Evolutionary conservation across 192 early-diverging fungal species (phyloP), one percentile per base, ranked within the genome.

Genomic region (Backusella circina): DNA sequence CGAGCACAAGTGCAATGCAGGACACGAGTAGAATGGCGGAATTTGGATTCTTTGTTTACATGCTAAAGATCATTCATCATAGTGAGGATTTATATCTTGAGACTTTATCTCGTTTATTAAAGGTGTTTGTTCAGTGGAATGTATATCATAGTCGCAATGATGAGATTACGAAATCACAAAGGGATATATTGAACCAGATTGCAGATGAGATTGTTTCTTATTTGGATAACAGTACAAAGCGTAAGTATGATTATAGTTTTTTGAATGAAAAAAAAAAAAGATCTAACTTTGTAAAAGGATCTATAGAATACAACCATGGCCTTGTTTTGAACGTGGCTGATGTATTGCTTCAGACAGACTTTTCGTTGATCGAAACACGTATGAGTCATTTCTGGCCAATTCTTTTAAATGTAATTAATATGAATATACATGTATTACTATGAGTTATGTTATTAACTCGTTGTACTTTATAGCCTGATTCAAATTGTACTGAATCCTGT

Each of bases 381-480:
- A 80, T 80, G 64, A 15, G 18, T 37, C 8, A 39, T 1, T 70
- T 80, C 21, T 80, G 79, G 79, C 79, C 79, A 38, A 44, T 33
- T 26, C 10, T 80, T 15, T 37, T 80, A 26, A 65, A 75, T 33
- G 77, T 78, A 78, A 76, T 37, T 65, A n/a, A n/a, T n/a, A n/a
- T n/a, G n/a, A n/a, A n/a, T n/a, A n/a, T n/a, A n/a, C n/a, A n/a
- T 13, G 7, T 10, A 35, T 35, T 5, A 35, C 33, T 23, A 50
- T 26, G 12, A 5, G 0, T 47, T 15, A 1, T 2, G 15, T 3
- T 15, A 44, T 15, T 15, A 8, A 44, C 13, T 18, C 3, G 1
- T 57, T 35, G 23, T 35, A 3, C 57, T 51, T 3, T 13, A 7
- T 70, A 76, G 75, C 71, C 79, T 37, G 47, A 65, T 33, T 36